A percentile compares a stretch with the other conserved stretches of the same genome.
Evolutionary conservation across 169 alveolate species (phyloP).

Genomic region (Blepharisma undulans): DNA sequence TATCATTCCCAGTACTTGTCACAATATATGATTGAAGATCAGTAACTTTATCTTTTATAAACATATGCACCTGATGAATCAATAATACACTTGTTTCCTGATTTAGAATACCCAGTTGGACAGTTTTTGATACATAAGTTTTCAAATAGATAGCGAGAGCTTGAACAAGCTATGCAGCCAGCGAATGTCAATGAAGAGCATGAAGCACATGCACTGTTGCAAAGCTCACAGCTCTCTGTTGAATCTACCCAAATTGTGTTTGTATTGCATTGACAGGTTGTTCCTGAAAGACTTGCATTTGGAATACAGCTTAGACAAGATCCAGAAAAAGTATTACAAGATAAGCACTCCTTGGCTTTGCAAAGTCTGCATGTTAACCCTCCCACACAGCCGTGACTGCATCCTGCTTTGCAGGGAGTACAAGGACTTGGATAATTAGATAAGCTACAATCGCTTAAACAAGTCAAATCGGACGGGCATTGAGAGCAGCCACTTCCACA

Average conservation of each 20-base stretch:
- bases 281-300: not conserved
- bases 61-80: not conserved
- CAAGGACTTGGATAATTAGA: not conserved
- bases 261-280: not conserved
- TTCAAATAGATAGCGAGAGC: not conserved
- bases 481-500: not conserved
- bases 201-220: not conserved
- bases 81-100: not conserved
- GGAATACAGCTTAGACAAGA: not conserved
- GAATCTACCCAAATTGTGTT: not conserved
- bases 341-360: not conserved
- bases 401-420: not conserved
- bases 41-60: not conserved
- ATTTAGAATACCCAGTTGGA: not conserved
- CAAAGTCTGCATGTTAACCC: not conserved
- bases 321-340: not conserved
- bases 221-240: not conserved
- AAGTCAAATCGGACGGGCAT: not conserved
- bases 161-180: not conserved
- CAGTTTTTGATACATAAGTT: not conserved
- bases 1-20: not conserved
- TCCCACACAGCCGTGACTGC: not conserved
- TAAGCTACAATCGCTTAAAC: not conserved
- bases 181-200: not conserved
- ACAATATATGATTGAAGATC: not conserved